These are phyloP conservation scores for Phytophthora aleatoria DNA, from an alignment of 352 stramenopile genomes.

Conservation along the genomic window DNA sequence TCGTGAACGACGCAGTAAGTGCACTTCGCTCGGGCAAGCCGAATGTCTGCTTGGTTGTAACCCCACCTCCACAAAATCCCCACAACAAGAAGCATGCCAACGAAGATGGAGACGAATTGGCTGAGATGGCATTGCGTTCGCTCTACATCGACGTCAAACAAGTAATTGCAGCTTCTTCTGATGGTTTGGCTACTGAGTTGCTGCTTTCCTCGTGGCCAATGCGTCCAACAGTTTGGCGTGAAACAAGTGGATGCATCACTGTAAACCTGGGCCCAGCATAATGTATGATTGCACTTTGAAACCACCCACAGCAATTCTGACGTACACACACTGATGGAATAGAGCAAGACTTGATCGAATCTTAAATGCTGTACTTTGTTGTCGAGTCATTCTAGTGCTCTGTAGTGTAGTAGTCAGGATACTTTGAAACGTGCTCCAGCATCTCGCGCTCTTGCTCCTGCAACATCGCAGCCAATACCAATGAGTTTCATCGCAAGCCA, in stretches of 20 bases:
- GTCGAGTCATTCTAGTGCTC: constrained; percentile 25
- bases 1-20: constrained; percentile 41
- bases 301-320: neutral
- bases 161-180: constrained; percentile 16
- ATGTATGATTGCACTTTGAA: neutral
- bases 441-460: constrained; percentile 94
- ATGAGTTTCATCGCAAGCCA: neutral
- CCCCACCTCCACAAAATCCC: constrained; percentile 2
- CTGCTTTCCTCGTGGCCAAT: constrained; percentile 20
- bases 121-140: constrained; percentile 47
- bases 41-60: constrained; percentile 43
- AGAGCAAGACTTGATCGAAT: constrained; percentile 15
- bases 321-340: constrained; percentile 5
- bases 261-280: constrained; percentile 28
- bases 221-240: constrained; percentile 23
- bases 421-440: constrained; percentile 91
- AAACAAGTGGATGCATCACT: constrained; percentile 34
- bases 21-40: constrained; percentile 21
- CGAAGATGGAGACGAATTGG: constrained; percentile 31
- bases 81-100: neutral
- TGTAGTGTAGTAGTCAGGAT: constrained; percentile 91
- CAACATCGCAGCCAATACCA: constrained; percentile 7
- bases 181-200: neutral
- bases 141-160: constrained; percentile 56
- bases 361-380: neutral